A percentile compares a stretch with the other conserved stretches of the same genome.
These are phyloP conservation scores for Cairneyella variabilis DNA, from an alignment of 495 filamentous ascomycete genomes.

Conservation along the genomic window DNA sequence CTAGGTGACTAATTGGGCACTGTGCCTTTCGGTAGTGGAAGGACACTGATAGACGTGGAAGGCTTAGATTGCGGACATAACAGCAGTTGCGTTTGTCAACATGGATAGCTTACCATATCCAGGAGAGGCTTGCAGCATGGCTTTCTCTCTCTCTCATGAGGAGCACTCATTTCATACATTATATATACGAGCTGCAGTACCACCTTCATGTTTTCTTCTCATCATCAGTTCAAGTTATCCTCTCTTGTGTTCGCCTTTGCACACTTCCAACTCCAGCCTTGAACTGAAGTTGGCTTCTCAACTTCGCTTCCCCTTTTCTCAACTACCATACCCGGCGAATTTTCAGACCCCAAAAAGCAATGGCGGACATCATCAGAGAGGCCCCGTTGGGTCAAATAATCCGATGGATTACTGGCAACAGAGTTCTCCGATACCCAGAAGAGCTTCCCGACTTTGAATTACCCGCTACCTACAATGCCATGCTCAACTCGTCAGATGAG, in stretches of 20 bases:
- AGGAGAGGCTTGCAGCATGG: no score
- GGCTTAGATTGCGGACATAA: no score
- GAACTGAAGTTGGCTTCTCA: background rate
- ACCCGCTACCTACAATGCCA: conserved; percentile 40
- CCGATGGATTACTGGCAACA: conserved; percentile 44
- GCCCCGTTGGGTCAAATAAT: conserved; percentile 52
- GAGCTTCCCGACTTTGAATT: conserved; percentile 48
- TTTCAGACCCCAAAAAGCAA: background rate
- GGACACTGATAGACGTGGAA: no score
- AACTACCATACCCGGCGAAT: background rate
- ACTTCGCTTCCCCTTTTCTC: background rate
- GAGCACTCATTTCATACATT: no score
- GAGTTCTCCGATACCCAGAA: conserved; percentile 51
- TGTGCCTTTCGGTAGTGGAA: no score
- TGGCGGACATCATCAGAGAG: conserved; percentile 41
- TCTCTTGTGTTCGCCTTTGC: background rate
- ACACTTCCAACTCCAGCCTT: background rate
- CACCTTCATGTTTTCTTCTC: background rate
- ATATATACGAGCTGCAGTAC: no score
- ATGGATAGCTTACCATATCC: no score
- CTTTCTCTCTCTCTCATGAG: no score
- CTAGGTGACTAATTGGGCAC: no score
- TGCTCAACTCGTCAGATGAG: conserved; percentile 25
- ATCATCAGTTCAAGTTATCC: background rate
- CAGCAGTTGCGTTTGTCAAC: no score